Evolutionary conservation across 2,329 filamentous ascomycete species (phyloP).

Genomic region (Rutstroemia sp.): DNA sequence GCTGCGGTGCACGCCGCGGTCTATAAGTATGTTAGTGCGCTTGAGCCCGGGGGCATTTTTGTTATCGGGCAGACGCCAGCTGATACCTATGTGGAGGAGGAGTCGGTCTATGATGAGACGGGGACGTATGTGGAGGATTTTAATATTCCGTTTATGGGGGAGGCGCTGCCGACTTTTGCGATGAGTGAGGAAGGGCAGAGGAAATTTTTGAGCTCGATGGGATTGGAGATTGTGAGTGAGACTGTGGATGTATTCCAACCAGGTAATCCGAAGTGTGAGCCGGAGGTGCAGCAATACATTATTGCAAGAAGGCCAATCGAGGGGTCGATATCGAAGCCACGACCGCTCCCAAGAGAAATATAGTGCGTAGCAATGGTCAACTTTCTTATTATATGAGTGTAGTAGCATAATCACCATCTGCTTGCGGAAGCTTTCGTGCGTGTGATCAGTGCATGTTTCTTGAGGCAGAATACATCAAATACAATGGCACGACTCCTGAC

Average conservation of each 20-base stretch:
- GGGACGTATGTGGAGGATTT: constrained; percentile 22
- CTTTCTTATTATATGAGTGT: too few relatives aligned
- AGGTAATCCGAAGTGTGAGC: constrained; percentile 14
- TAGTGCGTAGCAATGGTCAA: background rate
- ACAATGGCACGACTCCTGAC: too few relatives aligned
- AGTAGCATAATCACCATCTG: too few relatives aligned
- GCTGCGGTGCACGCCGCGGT: constrained; percentile 22
- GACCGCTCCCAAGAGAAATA: constrained; percentile 5
- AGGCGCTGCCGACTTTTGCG: constrained; percentile 18
- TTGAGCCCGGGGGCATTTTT: constrained; percentile 23
- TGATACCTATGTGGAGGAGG: constrained; percentile 25
- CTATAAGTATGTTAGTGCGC: constrained; percentile 19
- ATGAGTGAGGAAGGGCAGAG: constrained; percentile 19
- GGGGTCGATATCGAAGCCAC: background rate
- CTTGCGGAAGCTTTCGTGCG: too few relatives aligned
- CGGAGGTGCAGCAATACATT: constrained; percentile 12
- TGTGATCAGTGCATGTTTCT: too few relatives aligned
- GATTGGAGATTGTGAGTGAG: constrained; percentile 21
- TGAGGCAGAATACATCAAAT: too few relatives aligned
- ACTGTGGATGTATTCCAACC: constrained; percentile 20
- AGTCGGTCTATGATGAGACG: constrained; percentile 26
- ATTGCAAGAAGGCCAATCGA: constrained; percentile 8
- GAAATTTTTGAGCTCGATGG: constrained; percentile 19
- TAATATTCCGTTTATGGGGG: constrained; percentile 20
- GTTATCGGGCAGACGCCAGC: constrained; percentile 25